A percentile compares a stretch with the other conserved stretches of the same genome.
These are phyloP conservation scores for Cutaneotrichosporon spelunceum DNA, from an alignment of 1,284 basidiomycete species.

Conservation along the genomic window DNA sequence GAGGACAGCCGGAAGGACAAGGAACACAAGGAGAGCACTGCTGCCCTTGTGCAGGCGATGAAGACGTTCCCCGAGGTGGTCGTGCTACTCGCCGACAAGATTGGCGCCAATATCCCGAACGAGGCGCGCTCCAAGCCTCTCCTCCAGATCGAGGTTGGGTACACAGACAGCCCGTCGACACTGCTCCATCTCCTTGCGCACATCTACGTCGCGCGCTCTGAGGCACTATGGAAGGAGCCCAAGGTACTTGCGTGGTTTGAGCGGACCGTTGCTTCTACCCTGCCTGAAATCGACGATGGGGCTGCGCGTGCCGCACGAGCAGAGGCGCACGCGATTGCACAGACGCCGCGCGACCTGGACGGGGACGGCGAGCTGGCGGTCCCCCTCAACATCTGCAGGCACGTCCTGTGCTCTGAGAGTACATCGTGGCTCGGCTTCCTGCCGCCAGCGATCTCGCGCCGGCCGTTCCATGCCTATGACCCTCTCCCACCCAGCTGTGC, in stretches of 20 bases:
- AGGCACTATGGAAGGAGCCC: conserved; percentile 74
- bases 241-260: conserved; percentile 67
- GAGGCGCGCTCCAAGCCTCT: conserved; percentile 60
- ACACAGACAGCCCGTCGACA: conserved; percentile 56
- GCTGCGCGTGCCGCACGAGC: conserved; percentile 30
- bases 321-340: conserved; percentile 48
- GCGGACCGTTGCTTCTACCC: conserved; percentile 47
- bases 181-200: conserved; percentile 66
- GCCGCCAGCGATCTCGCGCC: conserved; percentile 56
- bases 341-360: conserved; percentile 42
- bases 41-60: conserved; percentile 68
- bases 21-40: conserved; percentile 61
- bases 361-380: conserved; percentile 26
- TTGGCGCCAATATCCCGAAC: conserved; percentile 64
- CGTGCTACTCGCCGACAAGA: conserved; percentile 74
- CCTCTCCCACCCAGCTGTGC: conserved; percentile 68
- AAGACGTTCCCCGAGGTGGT: conserved; percentile 73
- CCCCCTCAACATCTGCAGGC: conserved; percentile 62
- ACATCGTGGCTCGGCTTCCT: conserved; percentile 67
- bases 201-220: conserved; percentile 75
- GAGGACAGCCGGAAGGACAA: conserved; percentile 59
- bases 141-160: conserved; percentile 68
- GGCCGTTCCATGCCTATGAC: conserved; percentile 66
- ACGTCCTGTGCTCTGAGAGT: conserved; percentile 65
- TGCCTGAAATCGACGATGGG: conserved; percentile 31